Base-by-base conservation (phyloP, 192 early-diverging fungal genomes). In the Glomus cerebriforme region DNA sequence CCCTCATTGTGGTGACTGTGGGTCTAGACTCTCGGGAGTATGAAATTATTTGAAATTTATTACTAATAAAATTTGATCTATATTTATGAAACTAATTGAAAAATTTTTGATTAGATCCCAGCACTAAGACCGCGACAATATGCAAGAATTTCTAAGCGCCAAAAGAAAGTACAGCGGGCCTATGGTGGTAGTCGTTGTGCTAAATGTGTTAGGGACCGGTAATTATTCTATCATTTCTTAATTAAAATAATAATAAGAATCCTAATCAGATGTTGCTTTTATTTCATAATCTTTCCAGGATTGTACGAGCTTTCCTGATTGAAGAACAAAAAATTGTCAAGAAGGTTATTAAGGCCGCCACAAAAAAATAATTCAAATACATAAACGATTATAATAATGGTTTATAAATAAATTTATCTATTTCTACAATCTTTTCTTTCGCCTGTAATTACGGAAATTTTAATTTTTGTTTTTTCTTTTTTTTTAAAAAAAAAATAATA, bases 301-400 rank as follows among this genome's bases (percentile, higher is more conserved):
- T 99, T 87, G 93, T 99, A 75, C 96, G 97, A 81, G 95, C 97
- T 80, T 99, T 99, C 92, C 91, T 99, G 85, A 95, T 99, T 81
- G 97, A 99, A 90, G 97, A 99, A 91, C 97, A 99, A 92, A 99
- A 99, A 95, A 98, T 99, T 82, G 96, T 99, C 88, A 99, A 99
- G 95, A 95, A 94, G 89, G 95, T 99, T 79, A 91, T 98, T 86
- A 99, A 98, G 94, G 79, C 91, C 76, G 82, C 79, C 75, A 84
- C 26, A 15, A 77, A 77, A 67, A 77, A 77, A 66, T 77, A 47
- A 77, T 37, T 17, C 5, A 67, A n/a, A n/a, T n/a, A n/a, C n/a
- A n/a, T n/a, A n/a, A n/a, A n/a, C n/a, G n/a, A n/a, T n/a, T n/a
- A n/a, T n/a, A n/a, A n/a, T n/a, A n/a, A n/a, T n/a, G n/a, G n/a